Conservation (phyloP, 108 stramenopile species). For the Nannochloropsis oceanica region DNA sequence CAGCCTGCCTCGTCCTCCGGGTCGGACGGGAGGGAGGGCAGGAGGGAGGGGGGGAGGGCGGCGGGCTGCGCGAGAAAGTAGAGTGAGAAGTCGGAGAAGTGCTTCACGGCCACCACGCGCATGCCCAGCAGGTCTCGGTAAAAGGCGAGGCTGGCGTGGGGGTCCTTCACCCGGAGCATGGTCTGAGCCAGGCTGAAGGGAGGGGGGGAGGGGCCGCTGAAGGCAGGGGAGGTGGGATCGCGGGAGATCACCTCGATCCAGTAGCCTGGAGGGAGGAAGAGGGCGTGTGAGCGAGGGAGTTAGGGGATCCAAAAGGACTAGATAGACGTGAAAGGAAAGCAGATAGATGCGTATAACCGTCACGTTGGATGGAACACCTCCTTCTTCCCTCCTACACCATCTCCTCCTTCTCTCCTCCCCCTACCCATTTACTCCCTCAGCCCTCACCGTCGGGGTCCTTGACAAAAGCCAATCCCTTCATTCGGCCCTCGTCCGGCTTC, state of each 20-base stretch:
- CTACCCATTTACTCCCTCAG: constrained; percentile 43
- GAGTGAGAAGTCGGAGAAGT: constrained; percentile 68
- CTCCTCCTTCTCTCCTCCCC: background rate
- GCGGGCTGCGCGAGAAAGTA: constrained; percentile 67
- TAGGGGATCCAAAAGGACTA: background rate
- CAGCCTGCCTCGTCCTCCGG: constrained; percentile 23
- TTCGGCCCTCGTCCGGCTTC: constrained; percentile 51
- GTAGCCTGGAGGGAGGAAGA: constrained; percentile 7
- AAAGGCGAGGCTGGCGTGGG: constrained; percentile 59
- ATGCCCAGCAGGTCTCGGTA: constrained; percentile 62
- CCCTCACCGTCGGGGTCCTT: constrained; percentile 57
- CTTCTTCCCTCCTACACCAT: background rate
- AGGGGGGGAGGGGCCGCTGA: background rate
- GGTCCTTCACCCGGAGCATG: constrained; percentile 91
- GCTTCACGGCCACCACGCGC: constrained; percentile 48
- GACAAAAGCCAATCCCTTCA: constrained; percentile 67
- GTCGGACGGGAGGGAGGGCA: constrained; percentile 2
- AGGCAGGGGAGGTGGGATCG: background rate
- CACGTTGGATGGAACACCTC: background rate
- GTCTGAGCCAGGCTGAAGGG: constrained; percentile 75
- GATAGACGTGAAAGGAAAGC: background rate
- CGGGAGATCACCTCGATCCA: constrained; percentile 36
- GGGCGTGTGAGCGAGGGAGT: background rate
- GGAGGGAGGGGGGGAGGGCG: background rate
- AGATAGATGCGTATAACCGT: background rate